These are phyloP conservation scores for Neostapfia colusana DNA, from an alignment of 176 grass and related monocot species.

Conservation along the genomic window DNA sequence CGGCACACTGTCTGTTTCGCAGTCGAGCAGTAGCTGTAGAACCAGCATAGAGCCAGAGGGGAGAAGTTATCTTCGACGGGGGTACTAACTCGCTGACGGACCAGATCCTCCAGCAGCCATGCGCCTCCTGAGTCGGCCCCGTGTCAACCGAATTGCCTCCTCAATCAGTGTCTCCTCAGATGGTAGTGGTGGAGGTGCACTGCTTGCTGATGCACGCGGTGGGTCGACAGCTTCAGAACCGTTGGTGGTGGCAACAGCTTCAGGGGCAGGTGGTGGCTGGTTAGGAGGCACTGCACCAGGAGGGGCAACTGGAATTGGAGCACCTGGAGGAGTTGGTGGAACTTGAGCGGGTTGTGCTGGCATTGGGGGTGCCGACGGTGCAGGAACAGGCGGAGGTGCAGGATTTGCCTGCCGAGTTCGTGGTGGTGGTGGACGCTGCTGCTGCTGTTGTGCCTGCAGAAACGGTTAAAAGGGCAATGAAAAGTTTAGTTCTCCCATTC, in stretches of 20 bases:
- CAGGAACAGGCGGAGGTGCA: conserved; percentile 27
- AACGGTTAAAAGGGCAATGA: not conserved
- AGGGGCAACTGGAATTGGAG: conserved; percentile 35
- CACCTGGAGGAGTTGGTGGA: conserved; percentile 18
- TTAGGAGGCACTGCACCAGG: conserved; percentile 36
- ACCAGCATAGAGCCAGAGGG: not conserved
- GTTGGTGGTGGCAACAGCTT: not conserved
- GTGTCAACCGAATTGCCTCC: conserved; percentile 50
- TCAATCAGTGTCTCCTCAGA: conserved; percentile 51
- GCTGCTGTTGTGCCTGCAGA: conserved; percentile 53
- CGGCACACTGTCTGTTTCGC: not conserved
- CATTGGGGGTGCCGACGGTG: conserved; percentile 32
- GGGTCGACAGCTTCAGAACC: conserved; percentile 36
- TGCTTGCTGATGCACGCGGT: conserved; percentile 14
- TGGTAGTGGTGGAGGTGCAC: not conserved
- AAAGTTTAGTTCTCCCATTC: too few relatives aligned
- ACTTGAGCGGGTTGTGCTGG: conserved; percentile 38
- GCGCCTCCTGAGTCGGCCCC: conserved; percentile 54
- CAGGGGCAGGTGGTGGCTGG: conserved; percentile 28
- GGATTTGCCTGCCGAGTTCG: conserved; percentile 36
- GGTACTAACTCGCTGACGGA: conserved; percentile 6
- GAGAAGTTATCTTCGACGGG: not conserved
- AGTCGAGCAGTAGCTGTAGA: not conserved
- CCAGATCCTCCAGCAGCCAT: conserved; percentile 39
- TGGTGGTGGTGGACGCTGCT: conserved; percentile 50